These are phyloP conservation scores for Trypanosoma grayi DNA, from an alignment of 208 protist genomes.

Conservation along the genomic window DNA sequence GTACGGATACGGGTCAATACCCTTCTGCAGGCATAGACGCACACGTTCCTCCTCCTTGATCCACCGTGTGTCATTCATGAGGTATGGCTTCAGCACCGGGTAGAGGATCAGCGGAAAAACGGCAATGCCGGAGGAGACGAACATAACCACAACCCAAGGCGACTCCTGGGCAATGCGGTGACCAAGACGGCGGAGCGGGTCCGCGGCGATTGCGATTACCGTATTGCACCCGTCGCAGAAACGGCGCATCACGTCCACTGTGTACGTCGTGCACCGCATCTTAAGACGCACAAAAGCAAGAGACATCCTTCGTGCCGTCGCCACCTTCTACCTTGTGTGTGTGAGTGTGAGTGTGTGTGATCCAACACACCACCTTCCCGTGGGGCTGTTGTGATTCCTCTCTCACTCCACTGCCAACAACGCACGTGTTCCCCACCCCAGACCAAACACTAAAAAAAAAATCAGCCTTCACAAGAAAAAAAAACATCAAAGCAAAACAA, in stretches of 20 bases:
- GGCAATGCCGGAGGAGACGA: conserved; percentile 40
- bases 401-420: too few relatives aligned
- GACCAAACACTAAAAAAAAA: neutral
- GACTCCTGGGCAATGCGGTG: conserved; percentile 59
- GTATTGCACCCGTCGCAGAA: conserved; percentile 71
- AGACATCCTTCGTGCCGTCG: too few relatives aligned
- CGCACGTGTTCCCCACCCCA: too few relatives aligned
- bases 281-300: conserved; percentile 75
- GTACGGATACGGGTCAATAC: conserved; percentile 88
- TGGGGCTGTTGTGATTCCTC: too few relatives aligned
- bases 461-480: neutral
- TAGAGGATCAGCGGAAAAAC: conserved; percentile 58
- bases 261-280: conserved; percentile 58
- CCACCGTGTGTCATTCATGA: conserved; percentile 44
- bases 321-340: too few relatives aligned
- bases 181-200: conserved; percentile 40
- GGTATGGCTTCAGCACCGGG: conserved; percentile 60
- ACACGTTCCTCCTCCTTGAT: conserved; percentile 81
- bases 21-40: conserved; percentile 87
- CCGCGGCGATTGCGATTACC: conserved; percentile 30
- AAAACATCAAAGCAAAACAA: neutral
- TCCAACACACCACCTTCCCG: neutral
- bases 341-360: too few relatives aligned
- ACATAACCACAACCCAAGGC: conserved; percentile 69
- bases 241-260: conserved; percentile 51